Base-by-base conservation (phyloP, 129 eudicot genomes). In the Helianthus tuberosus region DNA sequence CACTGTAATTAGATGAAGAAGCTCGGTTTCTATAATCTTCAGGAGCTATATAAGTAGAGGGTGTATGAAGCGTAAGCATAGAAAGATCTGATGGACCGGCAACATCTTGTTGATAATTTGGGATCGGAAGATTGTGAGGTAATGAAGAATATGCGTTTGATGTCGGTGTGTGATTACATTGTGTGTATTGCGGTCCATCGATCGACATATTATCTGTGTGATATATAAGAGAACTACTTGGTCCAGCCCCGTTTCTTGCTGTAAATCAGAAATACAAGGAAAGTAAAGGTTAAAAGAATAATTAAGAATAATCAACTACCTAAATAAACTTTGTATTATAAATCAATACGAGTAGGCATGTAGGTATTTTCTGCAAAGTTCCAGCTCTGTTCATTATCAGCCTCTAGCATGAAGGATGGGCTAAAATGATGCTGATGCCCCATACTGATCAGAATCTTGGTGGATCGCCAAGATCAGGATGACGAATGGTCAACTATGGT, bases 371-470 rank as follows among this genome's bases (percentile, higher is more conserved):
- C 96, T 32, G 86, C 25, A 35, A 77, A 81, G 82, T 80, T 78
- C 96, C 92, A 84, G 75, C 79, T 70, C 70, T 84, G 96, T 72
- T 86, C 89, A 72, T 57, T 74, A 12, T 84, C 89, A 0, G 84
- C 54, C 66, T 86, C 96, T 68, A 82, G 75, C 66, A 82, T 80
- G 41, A 71, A 84, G 54, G 89, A 64, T 16, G 89, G 58, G 62
- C 76, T 82, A 69, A 73, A 84, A 75, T 80, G 36, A 71, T 86
- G 84, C 67, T 87, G 86, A 48, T 89, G 96, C 73, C 86, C 96
- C 96, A 89, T 89, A 74, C 66, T 53, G 46, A 64, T 48, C 54
- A 65, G 23, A 54, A 68, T 32, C 74, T 50, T 27, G 71, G 39
- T 47, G 48, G 47, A 10, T 27, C 10, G 27, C 59, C 53, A 38